Percentiles rank a stretch among this genome's conserved stretches.
These are phyloP conservation scores for Naganishia vaughanmartiniae DNA, from an alignment of 768 basidiomycete genomes.

Conservation along the genomic window DNA sequence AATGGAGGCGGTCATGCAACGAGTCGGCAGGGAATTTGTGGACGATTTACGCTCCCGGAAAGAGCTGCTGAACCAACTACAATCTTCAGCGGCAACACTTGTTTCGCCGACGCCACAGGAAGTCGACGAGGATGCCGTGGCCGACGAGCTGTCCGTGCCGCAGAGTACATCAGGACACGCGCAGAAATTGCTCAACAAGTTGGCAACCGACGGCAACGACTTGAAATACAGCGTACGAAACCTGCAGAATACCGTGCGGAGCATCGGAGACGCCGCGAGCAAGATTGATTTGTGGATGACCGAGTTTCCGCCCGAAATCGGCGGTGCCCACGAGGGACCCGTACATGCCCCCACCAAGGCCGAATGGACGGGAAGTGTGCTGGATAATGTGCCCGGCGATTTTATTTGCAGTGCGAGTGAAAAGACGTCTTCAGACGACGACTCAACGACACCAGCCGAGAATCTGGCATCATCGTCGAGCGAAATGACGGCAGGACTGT, in stretches of 20 bases:
- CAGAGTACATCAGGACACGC: slow-evolving; percentile 8
- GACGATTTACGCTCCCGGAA: not conserved
- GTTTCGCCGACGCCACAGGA: not conserved
- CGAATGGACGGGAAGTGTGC: not conserved
- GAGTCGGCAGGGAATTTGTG: slow-evolving; percentile 4
- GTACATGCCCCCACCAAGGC: not conserved
- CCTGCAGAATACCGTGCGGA: slow-evolving; percentile 17
- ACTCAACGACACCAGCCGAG: not conserved
- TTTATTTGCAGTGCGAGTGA: not conserved
- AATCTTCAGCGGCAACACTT: not conserved
- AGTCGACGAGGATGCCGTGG: not conserved
- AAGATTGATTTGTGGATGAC: slow-evolving; percentile 17
- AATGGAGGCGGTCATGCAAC: slow-evolving; percentile 21
- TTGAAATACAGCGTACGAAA: slow-evolving; percentile 14
- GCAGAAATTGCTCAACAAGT: not conserved
- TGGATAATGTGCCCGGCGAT: not conserved
- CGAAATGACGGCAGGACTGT: no score
- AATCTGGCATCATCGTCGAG: not conserved
- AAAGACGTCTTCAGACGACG: not conserved
- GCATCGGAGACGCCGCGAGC: slow-evolving; percentile 15
- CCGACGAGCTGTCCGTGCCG: not conserved
- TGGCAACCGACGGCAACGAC: slow-evolving; percentile 5
- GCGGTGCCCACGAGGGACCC: not conserved
- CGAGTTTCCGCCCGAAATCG: slow-evolving; percentile 12
- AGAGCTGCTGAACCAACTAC: slow-evolving; percentile 5